Base-by-base conservation (phyloP, 306 rosid genomes). In the Glycine latifolia region DNA sequence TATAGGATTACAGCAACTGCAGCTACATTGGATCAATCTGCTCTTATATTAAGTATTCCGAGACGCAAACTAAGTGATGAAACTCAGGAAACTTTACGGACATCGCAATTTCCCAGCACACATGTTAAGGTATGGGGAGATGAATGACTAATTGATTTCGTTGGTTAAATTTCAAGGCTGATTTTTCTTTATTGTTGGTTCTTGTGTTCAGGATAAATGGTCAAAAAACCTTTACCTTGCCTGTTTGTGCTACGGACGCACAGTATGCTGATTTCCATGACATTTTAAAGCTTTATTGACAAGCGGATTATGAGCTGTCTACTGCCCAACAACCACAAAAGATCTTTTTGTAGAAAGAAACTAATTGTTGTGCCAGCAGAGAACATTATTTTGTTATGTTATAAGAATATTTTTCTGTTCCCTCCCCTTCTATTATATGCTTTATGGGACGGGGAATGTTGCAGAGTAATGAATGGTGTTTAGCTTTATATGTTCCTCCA, bases 21-120 rank as follows among this genome's bases (percentile, higher is more conserved):
- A 54, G 97, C 99, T 71, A 95, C 99, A 74, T 86, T 84, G 89
- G 99, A 95, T 85, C 99, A 95, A 90, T 88, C 98, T 16, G 99
- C 99, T 55, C 97, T 95, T 13, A 92, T 95, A 70, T 87, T 95
- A 81, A 95, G 99, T 46, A 91, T 95, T 74, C 97, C 98, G 3
- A 88, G 91, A 84, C 94, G 97, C 83, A 93, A 83, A 85, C 98
- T 90, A 20, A 86, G 84, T 9, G 99, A 95, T 26, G 99, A 95
- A 87, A 95, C 99, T 53, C 99, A 95, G 83, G 99, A 95, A 89
- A 95, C 99, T 5, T 81, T 95, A 50, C 97, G 99, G 1, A 93
- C 99, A 71, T 89, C 98, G 20, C 99, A 95, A 86, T 95, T 95
- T 85, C 99, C 99, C 26, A 95, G 97, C 84, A 82, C 95, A 43